Conservation (phyloP, 345 rosid species). For the Physaria fendleri region DNA sequence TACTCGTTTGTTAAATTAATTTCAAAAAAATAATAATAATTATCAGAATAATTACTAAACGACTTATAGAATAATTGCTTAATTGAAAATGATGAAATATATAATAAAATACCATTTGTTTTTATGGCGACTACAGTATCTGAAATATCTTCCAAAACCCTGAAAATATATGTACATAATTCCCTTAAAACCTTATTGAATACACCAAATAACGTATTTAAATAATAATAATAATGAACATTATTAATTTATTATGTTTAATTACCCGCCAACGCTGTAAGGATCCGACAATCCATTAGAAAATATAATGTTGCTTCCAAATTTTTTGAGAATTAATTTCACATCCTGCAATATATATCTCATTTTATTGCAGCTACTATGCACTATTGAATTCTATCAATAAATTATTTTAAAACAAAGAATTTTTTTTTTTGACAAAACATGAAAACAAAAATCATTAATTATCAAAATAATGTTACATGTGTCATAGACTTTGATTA, state of each 20-base stretch:
- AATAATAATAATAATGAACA: neutral
- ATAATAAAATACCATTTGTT: slow-evolving; percentile 19
- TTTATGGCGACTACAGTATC: slow-evolving; percentile 34
- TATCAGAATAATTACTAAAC: neutral
- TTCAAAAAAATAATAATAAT: too few species aligned
- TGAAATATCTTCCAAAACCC: slow-evolving; percentile 42
- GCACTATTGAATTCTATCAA: too few species aligned
- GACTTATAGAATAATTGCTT: neutral
- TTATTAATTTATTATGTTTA: neutral
- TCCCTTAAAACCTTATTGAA: neutral
- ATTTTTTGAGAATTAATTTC: slow-evolving; percentile 32
- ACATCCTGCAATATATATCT: slow-evolving; percentile 32
- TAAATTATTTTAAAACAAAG: too few species aligned
- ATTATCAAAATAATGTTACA: too few species aligned
- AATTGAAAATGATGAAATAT: neutral
- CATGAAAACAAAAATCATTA: too few species aligned
- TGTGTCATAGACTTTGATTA: too few species aligned
- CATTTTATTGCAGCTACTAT: too few species aligned
- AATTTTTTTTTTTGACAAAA: too few species aligned
- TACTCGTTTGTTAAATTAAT: neutral
- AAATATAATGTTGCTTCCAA: slow-evolving; percentile 51
- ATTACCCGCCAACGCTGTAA: slow-evolving; percentile 45
- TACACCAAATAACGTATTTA: neutral
- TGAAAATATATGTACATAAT: neutral
- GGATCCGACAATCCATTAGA: slow-evolving; percentile 48